A percentile compares a stretch with the other conserved stretches of the same genome.
phyloP scores from a whole-genome alignment of 2,329 filamentous ascomycete species.

The Sclerotinia trifoliorum region DNA sequence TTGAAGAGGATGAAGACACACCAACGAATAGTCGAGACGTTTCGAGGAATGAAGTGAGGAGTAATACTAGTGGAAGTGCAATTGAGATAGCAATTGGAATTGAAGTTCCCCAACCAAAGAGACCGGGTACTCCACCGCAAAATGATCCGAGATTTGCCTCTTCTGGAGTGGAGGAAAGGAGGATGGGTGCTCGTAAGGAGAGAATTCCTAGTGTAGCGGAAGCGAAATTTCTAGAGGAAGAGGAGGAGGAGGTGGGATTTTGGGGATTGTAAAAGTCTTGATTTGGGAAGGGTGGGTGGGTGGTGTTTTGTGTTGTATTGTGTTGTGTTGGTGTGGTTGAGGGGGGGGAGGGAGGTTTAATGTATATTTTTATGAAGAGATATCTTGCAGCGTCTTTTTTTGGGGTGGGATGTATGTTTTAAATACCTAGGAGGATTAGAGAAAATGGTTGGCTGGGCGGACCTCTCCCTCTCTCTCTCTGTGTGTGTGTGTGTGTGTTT shows the following conservation, averaged over 20 bases:
- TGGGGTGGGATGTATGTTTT: not conserved
- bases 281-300: not conserved
- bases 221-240: not conserved
- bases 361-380: conserved; percentile 11
- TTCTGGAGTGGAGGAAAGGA: conserved; percentile 24
- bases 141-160: conserved; percentile 31
- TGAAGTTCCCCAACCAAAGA: not conserved
- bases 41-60: not conserved
- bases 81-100: not conserved
- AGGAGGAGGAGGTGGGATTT: not conserved
- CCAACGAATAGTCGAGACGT: conserved; percentile 29
- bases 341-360: not conserved
- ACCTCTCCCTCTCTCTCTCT: too few relatives aligned
- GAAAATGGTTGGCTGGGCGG: too few relatives aligned
- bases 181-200: conserved; percentile 22
- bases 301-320: too few relatives aligned
- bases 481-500: too few relatives aligned
- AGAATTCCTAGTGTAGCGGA: conserved; percentile 4
- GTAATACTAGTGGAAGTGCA: too few relatives aligned
- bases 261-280: not conserved
- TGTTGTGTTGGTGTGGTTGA: too few relatives aligned
- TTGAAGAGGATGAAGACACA: conserved; percentile 35
- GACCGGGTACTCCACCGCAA: conserved; percentile 1
- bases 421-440: not conserved
- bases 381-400: not conserved